Conservation (phyloP, 2,329 filamentous ascomycete genomes). For the Xylaria multiplex region DNA sequence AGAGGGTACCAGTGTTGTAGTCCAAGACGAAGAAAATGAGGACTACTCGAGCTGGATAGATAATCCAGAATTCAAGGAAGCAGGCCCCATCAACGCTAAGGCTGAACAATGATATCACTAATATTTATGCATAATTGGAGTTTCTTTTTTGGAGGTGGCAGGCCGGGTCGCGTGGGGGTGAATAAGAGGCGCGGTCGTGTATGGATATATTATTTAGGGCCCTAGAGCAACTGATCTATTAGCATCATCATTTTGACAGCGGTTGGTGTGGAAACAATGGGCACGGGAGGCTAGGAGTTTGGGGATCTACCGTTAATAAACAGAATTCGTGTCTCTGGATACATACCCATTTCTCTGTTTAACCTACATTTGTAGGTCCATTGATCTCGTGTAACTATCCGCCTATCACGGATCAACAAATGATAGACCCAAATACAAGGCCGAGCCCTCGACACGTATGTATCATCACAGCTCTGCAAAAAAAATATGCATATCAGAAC, state of each 20-base stretch:
- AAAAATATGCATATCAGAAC: not conserved
- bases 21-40: constrained; percentile 42
- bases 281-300: constrained; percentile 24
- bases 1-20: constrained; percentile 8
- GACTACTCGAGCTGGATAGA: constrained; percentile 49
- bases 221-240: constrained; percentile 12
- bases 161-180: not conserved
- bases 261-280: constrained; percentile 21
- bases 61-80: constrained; percentile 43
- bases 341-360: constrained; percentile 1
- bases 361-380: not conserved
- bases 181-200: constrained; percentile 1
- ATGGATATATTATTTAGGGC: not conserved
- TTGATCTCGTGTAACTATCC: not conserved
- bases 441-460: not conserved
- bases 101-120: constrained; percentile 18
- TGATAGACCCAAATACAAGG: not conserved
- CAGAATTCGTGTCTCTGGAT: constrained; percentile 3
- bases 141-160: constrained; percentile 8
- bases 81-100: constrained; percentile 24
- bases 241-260: constrained; percentile 12
- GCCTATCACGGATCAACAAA: not conserved
- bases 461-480: not conserved
- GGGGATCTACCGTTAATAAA: constrained; percentile 15
- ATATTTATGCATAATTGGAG: constrained; percentile 27